A percentile compares a stretch with the other conserved stretches of the same genome.
Evolutionary conservation across 805 yeast species (phyloP).

Genomic region (Komagataella phaffii): DNA sequence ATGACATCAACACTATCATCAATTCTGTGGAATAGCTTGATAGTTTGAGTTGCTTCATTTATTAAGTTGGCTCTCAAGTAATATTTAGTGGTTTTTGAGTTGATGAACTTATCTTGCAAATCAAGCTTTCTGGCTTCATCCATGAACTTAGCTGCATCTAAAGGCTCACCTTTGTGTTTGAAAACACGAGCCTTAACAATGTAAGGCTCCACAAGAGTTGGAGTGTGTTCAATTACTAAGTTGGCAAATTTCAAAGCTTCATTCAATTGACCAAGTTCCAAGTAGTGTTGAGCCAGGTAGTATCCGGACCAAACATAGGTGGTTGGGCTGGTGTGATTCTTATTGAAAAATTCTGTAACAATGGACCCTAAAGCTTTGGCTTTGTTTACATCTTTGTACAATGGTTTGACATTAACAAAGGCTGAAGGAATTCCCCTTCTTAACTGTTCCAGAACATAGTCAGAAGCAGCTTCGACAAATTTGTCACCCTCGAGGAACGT

Average conservation of each 20-base stretch:
- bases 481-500: conserved; percentile 46
- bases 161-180: conserved; percentile 53
- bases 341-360: conserved; percentile 32
- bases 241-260: conserved; percentile 47
- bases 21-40: conserved; percentile 75
- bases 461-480: conserved; percentile 27
- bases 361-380: conserved; percentile 32
- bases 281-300: conserved; percentile 68
- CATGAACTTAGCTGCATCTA: conserved; percentile 52
- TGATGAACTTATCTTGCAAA: conserved; percentile 83
- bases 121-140: conserved; percentile 64
- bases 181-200: conserved; percentile 69
- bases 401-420: conserved; percentile 73
- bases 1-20: conserved; percentile 76
- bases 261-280: conserved; percentile 36
- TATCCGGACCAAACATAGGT: conserved; percentile 56
- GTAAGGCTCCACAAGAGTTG: conserved; percentile 74
- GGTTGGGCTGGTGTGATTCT: conserved; percentile 23
- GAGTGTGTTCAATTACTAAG: conserved; percentile 55
- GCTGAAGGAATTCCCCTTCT: conserved; percentile 82
- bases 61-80: conserved; percentile 61
- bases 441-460: conserved; percentile 50
- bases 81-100: conserved; percentile 79
- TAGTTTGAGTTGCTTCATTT: conserved; percentile 60
- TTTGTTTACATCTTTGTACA: conserved; percentile 38